A percentile compares a stretch with the other conserved stretches of the same genome.
Conservation (phyloP, 1,284 basidiomycete species). For the Ustilago xerochloae region DNA sequence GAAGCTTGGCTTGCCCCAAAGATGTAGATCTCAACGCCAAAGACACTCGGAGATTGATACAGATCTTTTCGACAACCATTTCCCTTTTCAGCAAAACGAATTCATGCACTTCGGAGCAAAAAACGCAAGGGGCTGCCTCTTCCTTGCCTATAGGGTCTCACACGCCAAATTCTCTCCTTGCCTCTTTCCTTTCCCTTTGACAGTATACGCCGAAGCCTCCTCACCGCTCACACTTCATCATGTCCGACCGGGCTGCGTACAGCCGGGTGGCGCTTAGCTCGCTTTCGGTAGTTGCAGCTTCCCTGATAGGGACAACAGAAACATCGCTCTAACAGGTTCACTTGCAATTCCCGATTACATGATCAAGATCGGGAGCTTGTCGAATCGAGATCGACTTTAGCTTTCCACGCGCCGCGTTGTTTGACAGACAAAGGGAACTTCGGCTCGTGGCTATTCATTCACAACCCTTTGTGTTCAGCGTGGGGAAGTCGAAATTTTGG, state of each 20-base stretch:
- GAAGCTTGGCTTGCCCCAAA: too few relatives aligned
- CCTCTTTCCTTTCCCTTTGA: background rate
- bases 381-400: background rate
- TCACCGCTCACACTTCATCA: too few relatives aligned
- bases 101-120: background rate
- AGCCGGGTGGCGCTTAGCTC: background rate
- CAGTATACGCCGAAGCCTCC: background rate
- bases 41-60: too few relatives aligned
- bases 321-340: background rate
- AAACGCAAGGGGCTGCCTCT: background rate
- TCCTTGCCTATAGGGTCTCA: too few relatives aligned
- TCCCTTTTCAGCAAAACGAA: background rate
- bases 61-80: background rate
- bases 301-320: too few relatives aligned
- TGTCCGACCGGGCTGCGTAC: too few relatives aligned
- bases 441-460: background rate
- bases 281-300: background rate
- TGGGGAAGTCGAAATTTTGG: background rate
- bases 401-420: background rate
- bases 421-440: conserved; percentile 4
- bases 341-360: background rate
- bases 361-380: background rate
- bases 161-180: background rate
- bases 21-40: background rate
- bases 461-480: conserved; percentile 1